Conservation (phyloP, 805 yeast genomes). For the Yarrowia osloensis region DNA sequence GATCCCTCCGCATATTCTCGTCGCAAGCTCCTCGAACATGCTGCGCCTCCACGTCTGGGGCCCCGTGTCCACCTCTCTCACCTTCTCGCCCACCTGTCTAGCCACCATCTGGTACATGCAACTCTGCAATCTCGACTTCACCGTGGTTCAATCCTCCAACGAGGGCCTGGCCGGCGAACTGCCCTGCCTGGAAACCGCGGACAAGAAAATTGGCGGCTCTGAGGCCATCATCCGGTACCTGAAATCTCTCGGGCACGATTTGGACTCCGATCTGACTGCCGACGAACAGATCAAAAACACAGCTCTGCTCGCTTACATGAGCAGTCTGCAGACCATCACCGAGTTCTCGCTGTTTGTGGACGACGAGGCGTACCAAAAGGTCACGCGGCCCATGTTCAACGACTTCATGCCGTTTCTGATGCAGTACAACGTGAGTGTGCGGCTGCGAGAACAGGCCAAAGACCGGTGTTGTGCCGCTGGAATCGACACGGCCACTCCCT, state of each 20-base stretch:
- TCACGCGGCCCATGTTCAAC: constrained; percentile 38
- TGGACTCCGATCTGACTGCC: not conserved
- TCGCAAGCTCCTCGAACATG: too few species aligned
- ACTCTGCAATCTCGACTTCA: not conserved
- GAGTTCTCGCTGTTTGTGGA: constrained; percentile 35
- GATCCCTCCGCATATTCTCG: not conserved
- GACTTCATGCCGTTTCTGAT: constrained; percentile 33
- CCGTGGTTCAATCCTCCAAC: constrained; percentile 36
- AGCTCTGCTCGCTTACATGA: constrained; percentile 32
- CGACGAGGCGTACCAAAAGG: constrained; percentile 37
- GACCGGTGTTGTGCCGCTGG: constrained; percentile 15
- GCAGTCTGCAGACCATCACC: constrained; percentile 12
- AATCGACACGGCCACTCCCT: constrained; percentile 12
- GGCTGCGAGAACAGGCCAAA: constrained; percentile 52
- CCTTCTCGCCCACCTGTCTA: constrained; percentile 39
- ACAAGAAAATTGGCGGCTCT: constrained; percentile 29
- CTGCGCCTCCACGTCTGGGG: constrained; percentile 37
- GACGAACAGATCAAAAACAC: not conserved
- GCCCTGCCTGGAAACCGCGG: constrained; percentile 35
- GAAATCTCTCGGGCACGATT: constrained; percentile 1
- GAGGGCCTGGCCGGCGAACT: constrained; percentile 31
- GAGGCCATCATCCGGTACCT: constrained; percentile 35
- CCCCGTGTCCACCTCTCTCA: constrained; percentile 33
- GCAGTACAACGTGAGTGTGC: constrained; percentile 43
- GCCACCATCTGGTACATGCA: constrained; percentile 38